Conservation (phyloP, 192 early-diverging fungal genomes). For the Coemansia sp. region DNA sequence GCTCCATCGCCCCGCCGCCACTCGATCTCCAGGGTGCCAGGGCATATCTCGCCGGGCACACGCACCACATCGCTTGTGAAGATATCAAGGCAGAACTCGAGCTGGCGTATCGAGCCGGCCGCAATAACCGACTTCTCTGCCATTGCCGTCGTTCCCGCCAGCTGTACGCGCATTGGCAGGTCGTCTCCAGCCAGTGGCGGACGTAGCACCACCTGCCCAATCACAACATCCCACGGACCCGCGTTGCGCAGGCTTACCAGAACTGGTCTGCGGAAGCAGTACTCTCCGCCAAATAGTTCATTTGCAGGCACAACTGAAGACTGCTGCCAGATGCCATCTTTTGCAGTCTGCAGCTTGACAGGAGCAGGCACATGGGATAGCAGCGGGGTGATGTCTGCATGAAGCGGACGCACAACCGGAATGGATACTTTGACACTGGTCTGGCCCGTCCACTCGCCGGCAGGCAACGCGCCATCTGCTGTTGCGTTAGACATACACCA, state of each 20-base stretch:
- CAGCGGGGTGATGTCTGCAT: slow-evolving; percentile 13
- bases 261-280: slow-evolving; percentile 38
- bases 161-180: slow-evolving; percentile 10
- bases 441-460: neutral
- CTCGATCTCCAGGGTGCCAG: slow-evolving; percentile 25
- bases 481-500: neutral
- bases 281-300: slow-evolving; percentile 9
- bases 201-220: slow-evolving; percentile 17
- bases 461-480: neutral
- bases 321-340: neutral
- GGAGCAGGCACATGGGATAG: slow-evolving; percentile 20
- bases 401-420: slow-evolving; percentile 25
- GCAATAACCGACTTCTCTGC: neutral
- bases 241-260: slow-evolving; percentile 25
- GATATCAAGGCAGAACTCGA: slow-evolving; percentile 44
- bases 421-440: slow-evolving; percentile 13
- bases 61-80: slow-evolving; percentile 27
- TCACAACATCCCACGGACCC: slow-evolving; percentile 25
- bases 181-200: slow-evolving; percentile 9
- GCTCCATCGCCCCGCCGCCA: slow-evolving; percentile 22
- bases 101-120: slow-evolving; percentile 10
- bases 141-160: slow-evolving; percentile 14
- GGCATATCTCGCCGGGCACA: slow-evolving; percentile 16
- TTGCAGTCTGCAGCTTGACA: neutral
- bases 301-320: slow-evolving; percentile 5